phyloP scores from a whole-genome alignment of 306 rosid species.

The Canavalia gladiata region DNA sequence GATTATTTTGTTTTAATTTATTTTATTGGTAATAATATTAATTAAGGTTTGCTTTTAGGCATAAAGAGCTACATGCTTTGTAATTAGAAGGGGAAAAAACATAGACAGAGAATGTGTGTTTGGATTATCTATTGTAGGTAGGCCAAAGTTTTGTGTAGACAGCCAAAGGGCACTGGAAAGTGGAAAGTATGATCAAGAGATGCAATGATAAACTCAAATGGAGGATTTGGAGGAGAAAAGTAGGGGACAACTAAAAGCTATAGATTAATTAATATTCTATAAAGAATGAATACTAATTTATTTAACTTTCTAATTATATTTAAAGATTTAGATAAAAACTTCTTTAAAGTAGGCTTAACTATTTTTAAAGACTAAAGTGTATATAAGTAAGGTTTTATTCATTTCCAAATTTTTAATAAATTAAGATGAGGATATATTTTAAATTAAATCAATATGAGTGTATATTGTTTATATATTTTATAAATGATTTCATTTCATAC shows the following conservation, averaged over 20 bases:
- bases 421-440: too few species aligned
- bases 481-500: too few species aligned
- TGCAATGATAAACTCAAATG: conserved; percentile 43
- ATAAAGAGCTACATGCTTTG: not conserved
- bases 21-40: too few species aligned
- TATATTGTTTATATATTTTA: too few species aligned
- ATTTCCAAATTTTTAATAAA: too few species aligned
- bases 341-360: too few species aligned
- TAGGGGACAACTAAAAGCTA: not conserved
- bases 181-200: conserved; percentile 31
- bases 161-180: conserved; percentile 50
- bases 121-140: conserved; percentile 17
- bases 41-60: not conserved
- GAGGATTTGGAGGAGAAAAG: conserved; percentile 2
- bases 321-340: not conserved
- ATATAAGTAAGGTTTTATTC: too few species aligned
- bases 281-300: not conserved
- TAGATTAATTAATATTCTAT: not conserved
- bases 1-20: too few species aligned
- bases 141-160: conserved; percentile 42
- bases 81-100: not conserved
- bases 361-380: too few species aligned
- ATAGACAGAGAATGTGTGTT: conserved; percentile 1
- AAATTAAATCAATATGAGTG: too few species aligned
- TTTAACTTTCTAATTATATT: not conserved